These are phyloP conservation scores for Ophiostoma perfectum DNA, from an alignment of 2,329 filamentous ascomycete species.

Conservation along the genomic window DNA sequence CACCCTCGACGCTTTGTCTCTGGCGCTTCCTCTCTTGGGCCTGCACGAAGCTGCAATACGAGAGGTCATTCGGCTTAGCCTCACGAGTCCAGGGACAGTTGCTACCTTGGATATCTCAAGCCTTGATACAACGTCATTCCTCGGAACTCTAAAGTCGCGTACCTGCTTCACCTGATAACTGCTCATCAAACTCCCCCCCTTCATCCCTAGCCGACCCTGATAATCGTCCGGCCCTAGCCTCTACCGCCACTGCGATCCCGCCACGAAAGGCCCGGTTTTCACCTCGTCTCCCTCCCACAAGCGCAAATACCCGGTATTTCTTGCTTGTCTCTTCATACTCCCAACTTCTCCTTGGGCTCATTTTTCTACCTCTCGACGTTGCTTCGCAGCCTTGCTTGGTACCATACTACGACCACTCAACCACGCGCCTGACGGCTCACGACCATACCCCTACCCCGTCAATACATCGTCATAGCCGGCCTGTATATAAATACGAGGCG, in stretches of 20 bases:
- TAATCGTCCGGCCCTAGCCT: not conserved
- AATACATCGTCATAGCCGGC: not conserved
- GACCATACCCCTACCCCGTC: not conserved
- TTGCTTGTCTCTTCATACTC: not conserved
- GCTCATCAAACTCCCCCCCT: not conserved
- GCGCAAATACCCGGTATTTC: slow-evolving; percentile 10
- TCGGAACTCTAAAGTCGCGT: not conserved
- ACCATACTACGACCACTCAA: not conserved
- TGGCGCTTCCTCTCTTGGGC: slow-evolving; percentile 1
- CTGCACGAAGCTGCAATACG: slow-evolving; percentile 7
- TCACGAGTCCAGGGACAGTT: no score
- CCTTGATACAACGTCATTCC: slow-evolving; percentile 7
- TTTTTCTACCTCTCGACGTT: not conserved
- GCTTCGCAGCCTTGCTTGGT: not conserved
- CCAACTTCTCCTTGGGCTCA: not conserved
- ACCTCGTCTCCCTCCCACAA: slow-evolving; percentile 1
- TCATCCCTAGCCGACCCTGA: not conserved
- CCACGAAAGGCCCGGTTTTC: slow-evolving; percentile 12
- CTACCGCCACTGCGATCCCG: slow-evolving; percentile 15
- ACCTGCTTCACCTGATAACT: not conserved
- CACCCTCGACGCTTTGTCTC: not conserved
- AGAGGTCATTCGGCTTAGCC: not conserved
- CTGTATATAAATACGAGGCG: not conserved
- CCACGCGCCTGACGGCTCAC: not conserved
- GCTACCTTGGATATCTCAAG: not conserved